phyloP scores from a whole-genome alignment of 2,329 filamentous ascomycete genomes.

The Ophiostoma quercus region DNA sequence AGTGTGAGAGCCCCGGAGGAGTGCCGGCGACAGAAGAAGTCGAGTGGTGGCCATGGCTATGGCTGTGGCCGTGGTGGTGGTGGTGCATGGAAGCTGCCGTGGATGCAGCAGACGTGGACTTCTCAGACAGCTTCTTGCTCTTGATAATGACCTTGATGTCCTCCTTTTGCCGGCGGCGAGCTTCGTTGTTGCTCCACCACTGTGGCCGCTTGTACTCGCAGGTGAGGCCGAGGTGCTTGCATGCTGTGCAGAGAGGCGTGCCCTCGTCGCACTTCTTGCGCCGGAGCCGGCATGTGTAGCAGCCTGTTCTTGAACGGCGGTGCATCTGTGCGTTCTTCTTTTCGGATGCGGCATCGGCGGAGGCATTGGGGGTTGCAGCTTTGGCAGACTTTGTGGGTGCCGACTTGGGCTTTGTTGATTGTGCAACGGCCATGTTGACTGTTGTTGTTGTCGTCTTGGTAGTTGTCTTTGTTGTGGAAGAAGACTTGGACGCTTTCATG shows the following conservation, averaged over 20 bases:
- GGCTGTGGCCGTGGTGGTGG: slow-evolving; percentile 13
- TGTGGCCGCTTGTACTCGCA: slow-evolving; percentile 96
- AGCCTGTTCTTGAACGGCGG: slow-evolving; percentile 81
- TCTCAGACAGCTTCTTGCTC: slow-evolving; percentile 84
- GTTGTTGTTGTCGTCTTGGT: slow-evolving; percentile 29
- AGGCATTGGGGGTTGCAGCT: slow-evolving; percentile 29
- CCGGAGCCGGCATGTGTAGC: slow-evolving; percentile 63
- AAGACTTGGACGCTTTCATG: slow-evolving; percentile 33
- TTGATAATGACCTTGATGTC: slow-evolving; percentile 97
- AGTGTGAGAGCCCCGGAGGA: slow-evolving; percentile 74
- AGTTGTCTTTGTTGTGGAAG: slow-evolving; percentile 24
- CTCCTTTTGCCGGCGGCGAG: slow-evolving; percentile 82
- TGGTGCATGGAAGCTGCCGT: slow-evolving; percentile 14
- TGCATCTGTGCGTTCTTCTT: slow-evolving; percentile 75
- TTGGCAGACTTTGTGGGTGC: slow-evolving; percentile 41
- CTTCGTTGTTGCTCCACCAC: slow-evolving; percentile 96
- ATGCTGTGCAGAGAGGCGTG: slow-evolving; percentile 57
- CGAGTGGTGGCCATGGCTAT: slow-evolving; percentile 36
- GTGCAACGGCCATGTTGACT: slow-evolving; percentile 58
- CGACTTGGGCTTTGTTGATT: slow-evolving; percentile 54
- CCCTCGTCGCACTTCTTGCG: slow-evolving; percentile 67
- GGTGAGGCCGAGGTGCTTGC: slow-evolving; percentile 69
- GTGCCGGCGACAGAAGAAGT: slow-evolving; percentile 51
- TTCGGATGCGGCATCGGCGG: slow-evolving; percentile 39
- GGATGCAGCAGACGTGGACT: slow-evolving; percentile 45